Base-by-base conservation (phyloP, 2,329 filamentous ascomycete genomes). In the Dactylellina drechsleri region DNA sequence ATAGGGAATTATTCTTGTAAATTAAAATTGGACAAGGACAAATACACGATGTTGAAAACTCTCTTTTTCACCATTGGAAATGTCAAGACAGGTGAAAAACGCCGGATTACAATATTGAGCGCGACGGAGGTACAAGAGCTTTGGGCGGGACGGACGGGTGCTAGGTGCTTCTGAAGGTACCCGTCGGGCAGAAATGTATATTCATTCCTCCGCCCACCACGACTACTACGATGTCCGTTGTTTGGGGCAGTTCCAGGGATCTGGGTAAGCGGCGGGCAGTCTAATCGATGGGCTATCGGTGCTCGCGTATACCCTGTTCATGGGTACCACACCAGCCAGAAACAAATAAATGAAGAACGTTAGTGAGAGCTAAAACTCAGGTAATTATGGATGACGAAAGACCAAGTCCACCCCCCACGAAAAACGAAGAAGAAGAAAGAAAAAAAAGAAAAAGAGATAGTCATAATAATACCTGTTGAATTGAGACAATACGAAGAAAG, bases 231-330 rank as follows among this genome's bases (percentile, higher is more conserved):
- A 23, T 23, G 31, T 36, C 31, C 31, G n/a, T 41, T 23, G 5
- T 60, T 40, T 57, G 43, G 40, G 45, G 57, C 20, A 49, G 68
- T 74, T 65, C 70, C 70, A 67, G 58, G 70, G 62, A 67, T 74
- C 70, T 74, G 70, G 70, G 61, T 66, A 66, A 18, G 28, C 36
- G 65, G 56, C 56, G 57, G 66, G 58, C 50, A 28, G 66, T 49
- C 68, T 56, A 52, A 54, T 52, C 49, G 60, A 41, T 65, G 49
- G 50, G 61, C 50, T 71, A 70, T 56, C 56, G 65, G 65, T 50
- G 52, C 65, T 68, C 56, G 65, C 65, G 49, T 64, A 64, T 71
- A 45, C 68, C 70, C 61, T 74, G 70, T 67, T 58, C 7, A 31
- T 59, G 60, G 57, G 66, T 61, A 41, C 57, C 66, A 70, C 66